Evolutionary conservation across 768 basidiomycete genomes (phyloP), one percentile per base, ranked within the genome.

Genomic region (Flagelloscypha sp.): DNA sequence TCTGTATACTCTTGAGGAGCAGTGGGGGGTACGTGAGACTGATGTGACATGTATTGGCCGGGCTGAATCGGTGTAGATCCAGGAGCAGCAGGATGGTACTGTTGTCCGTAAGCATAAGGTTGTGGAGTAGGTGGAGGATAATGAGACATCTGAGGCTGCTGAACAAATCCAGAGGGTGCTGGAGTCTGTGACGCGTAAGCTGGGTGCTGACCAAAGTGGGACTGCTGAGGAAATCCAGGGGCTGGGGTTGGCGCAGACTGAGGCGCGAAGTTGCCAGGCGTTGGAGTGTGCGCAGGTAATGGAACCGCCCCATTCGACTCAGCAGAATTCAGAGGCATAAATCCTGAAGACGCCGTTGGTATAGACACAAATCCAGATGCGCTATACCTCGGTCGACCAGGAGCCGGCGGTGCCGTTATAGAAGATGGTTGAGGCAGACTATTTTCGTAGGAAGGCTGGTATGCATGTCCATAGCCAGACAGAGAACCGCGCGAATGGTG

Each of bases 321-420:
- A n/a, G 48, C 35, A 36, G 45, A 65, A 18, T 66, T 51, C 29
- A 80, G 49, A 24, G 82, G 76, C 35, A 73, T 59, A 47, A 84
- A 87, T 9, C 84, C 82, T 8, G 83, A 81, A 0, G 82, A 76
- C 6, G 74, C 58, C 1, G 71, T 48, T 13, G 82, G 80, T 40
- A 83, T 59, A 45, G n/a, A n/a, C n/a, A n/a, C n/a, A n/a, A n/a
- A n/a, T n/a, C n/a, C n/a, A n/a, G n/a, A n/a, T n/a, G n/a, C n/a
- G n/a, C 78, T 84, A 45, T 80, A 76, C 35, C 84, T 66, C 9
- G 81, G 74, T 22, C 72, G 74, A 45, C 67, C 66, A 25, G 55
- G 53, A 16, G 54, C 46, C 19, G 53, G 48, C 2, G 66, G 49
- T 30, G 65, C 53, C 4, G 59, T 63, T 36, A 62, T 57, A 27